Base-by-base conservation (phyloP, 495 filamentous ascomycete genomes). In the Podospora pseudocomata region DNA sequence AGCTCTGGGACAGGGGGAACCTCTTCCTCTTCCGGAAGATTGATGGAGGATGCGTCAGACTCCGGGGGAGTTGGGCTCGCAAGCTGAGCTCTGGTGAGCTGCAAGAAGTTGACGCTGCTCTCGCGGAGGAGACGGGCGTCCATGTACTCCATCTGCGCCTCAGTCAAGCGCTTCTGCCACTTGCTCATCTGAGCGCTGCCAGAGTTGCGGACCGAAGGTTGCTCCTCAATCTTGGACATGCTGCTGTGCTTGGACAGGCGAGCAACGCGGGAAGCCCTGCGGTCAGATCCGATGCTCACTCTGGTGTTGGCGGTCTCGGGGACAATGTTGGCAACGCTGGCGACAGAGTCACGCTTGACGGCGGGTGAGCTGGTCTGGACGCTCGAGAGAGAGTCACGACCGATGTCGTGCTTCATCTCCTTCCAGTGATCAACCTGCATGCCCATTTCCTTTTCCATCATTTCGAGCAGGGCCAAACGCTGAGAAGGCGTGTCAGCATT, bases 381-480 rank as follows among this genome's bases (percentile, higher is more conserved):
- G 65, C 76, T 82, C 3, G 82, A 84, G 67, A 83, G 73, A 1
- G 85, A 87, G 68, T 85, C 80, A 55, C 80, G 79, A 19, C 66
- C 72, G 39, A 84, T 68, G 44, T 83, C 80, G n/a, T 77, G 76
- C 65, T 82, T 81, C 66, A 84, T 76, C 61, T 80, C 77, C 67
- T 81, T 77, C 85, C 84, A 86, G 63, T 83, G 79, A 30, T 80
- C 77, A 64, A 83, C 81, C 70, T 85, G 78, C 49, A 78, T 69
- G 1, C 82, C 83, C 80, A 86, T 85, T 71, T 87, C 85, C 64
- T 77, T 78, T 65, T 87, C 85, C 0, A 87, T 71, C 65, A 84
- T 81, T 67, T 83, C 80, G 5, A 87, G 74, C 0, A 87, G 73
- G 13, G 74, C 79, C 18, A 83, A 70, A 26, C 79, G 75, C 28